Conservation (phyloP, 2,329 filamentous ascomycete species). For the Colletotrichum eremochloae region DNA sequence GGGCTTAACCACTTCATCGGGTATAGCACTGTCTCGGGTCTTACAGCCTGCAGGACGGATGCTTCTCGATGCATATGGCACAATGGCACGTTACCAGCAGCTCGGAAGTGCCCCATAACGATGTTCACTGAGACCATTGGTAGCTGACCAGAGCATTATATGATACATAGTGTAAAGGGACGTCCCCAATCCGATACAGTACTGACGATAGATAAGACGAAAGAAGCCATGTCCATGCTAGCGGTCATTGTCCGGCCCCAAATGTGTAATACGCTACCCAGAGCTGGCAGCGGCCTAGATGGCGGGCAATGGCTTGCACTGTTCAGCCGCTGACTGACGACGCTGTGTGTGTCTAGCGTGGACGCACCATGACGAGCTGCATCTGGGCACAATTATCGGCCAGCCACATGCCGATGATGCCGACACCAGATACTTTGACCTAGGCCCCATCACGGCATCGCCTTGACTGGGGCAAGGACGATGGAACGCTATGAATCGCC, state of each 20-base stretch:
- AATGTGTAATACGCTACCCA: too few relatives aligned
- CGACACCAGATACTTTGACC: background rate
- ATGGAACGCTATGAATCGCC: conserved; percentile 18
- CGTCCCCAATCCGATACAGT: background rate
- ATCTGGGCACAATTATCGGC: background rate
- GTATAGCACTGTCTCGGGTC: background rate
- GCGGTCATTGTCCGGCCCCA: background rate
- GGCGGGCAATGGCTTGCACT: background rate
- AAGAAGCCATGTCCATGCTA: background rate
- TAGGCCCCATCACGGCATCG: conserved; percentile 11
- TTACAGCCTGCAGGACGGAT: background rate
- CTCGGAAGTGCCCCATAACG: conserved; percentile 1
- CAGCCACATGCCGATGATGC: background rate
- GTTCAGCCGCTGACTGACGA: background rate
- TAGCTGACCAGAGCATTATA: background rate
- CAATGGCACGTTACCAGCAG: background rate
- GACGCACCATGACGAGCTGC: background rate
- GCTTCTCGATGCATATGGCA: background rate
- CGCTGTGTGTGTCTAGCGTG: background rate
- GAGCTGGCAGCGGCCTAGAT: background rate
- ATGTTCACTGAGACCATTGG: background rate
- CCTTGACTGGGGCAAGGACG: conserved; percentile 1
- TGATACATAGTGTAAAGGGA: background rate
- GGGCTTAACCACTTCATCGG: background rate
- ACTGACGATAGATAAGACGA: background rate